phyloP scores from a whole-genome alignment of 768 basidiomycete genomes.

The Amanita exitialis region DNA sequence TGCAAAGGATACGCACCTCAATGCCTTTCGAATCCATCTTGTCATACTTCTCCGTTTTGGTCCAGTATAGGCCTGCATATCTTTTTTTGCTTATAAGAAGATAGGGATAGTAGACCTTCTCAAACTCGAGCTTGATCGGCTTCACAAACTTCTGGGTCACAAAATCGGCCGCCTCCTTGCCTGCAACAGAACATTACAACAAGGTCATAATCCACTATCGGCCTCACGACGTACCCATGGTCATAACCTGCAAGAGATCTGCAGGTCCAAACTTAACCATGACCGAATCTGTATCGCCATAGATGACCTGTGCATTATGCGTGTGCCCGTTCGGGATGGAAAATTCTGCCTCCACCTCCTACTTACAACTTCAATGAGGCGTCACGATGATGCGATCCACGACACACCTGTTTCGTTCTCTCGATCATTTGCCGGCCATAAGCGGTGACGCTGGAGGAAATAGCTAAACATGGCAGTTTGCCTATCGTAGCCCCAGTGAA shows the following conservation, averaged over 20 bases:
- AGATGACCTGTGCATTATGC: slow-evolving; percentile 90
- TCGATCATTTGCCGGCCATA: slow-evolving; percentile 99
- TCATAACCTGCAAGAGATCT: slow-evolving; percentile 84
- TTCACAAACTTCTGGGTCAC: slow-evolving; percentile 88
- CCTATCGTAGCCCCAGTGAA: slow-evolving; percentile 98
- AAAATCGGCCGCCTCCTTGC: slow-evolving; percentile 84
- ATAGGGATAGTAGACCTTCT: slow-evolving; percentile 98
- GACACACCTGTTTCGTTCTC: slow-evolving; percentile 74
- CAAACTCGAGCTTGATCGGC: slow-evolving; percentile 98
- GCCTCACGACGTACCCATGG: slow-evolving; percentile 48
- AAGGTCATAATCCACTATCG: background rate
- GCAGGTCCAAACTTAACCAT: slow-evolving; percentile 96
- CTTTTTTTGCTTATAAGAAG: slow-evolving; percentile 97
- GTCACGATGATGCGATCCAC: background rate
- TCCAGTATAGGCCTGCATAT: slow-evolving; percentile 98
- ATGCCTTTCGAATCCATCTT: slow-evolving; percentile 99
- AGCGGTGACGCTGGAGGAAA: slow-evolving; percentile 91
- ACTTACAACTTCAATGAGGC: background rate
- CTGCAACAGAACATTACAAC: slow-evolving; percentile 25
- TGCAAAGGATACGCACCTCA: slow-evolving; percentile 47
- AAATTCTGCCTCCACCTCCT: slow-evolving; percentile 89
- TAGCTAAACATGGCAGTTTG: slow-evolving; percentile 90
- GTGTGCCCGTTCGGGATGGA: slow-evolving; percentile 74
- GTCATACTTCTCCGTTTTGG: slow-evolving; percentile 87
- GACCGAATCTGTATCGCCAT: slow-evolving; percentile 98